Base-by-base conservation (phyloP, 1,139 yeast genomes). In the Meyerozyma smithsonii region DNA sequence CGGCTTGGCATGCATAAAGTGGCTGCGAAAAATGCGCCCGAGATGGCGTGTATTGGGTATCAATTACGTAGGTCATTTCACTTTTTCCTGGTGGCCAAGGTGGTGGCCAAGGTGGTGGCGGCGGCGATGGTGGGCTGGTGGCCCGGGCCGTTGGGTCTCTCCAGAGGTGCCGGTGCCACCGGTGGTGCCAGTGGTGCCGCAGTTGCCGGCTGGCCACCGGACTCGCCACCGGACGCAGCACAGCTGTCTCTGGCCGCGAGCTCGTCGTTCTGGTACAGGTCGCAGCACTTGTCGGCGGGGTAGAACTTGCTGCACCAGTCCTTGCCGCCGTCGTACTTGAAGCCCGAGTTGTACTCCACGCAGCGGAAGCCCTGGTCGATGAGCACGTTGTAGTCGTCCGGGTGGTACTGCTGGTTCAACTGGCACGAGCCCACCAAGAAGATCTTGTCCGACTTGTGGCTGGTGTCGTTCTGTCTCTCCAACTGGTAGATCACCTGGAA, bases 281-380 rank as follows among this genome's bases (percentile, higher is more conserved):
- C 38, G 37, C 53, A 50, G 33, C 55, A 46, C 42, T 54, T 51
- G 30, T 39, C 38, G 6, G 49, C 28, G 24, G 49, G 52, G 36
- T 54, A 52, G 40, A 49, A 48, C 39, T 47, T 38, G 39, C 46
- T 34, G 39, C 58, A 54, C 56, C 57, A 52, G 45, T 52, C 54
- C 39, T 43, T 44, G 17, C 56, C 56, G 18, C 55, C 57, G 34
- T 52, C 55, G 37, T 45, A 49, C 36, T 48, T 46, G 41, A 45
- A 53, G 2, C 52, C 57, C 14, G 54, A 47, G 39, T 53, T 54
- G 42, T 53, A 54, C 38, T 53, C 56, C 11, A 50, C 50, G 42
- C 58, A 54, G 43, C 52, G 48, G 42, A 42, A 54, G 2, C 57
- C 55, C 30, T 51, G 45, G 32, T 24, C 36, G 19, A 51, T 30